Base-by-base conservation (phyloP, 257 asterid species). In the Forsythia suspensa region DNA sequence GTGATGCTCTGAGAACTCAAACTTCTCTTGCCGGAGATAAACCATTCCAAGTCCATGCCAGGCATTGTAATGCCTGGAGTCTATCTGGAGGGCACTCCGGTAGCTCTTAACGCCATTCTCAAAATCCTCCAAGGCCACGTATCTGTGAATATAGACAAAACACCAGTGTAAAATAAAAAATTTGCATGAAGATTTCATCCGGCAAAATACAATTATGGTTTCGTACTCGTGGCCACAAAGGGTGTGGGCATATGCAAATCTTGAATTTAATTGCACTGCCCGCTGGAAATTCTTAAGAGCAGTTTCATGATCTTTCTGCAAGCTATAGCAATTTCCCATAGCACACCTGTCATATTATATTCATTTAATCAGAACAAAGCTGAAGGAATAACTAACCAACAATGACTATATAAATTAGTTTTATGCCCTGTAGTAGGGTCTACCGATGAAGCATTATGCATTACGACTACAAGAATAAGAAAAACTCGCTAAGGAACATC, bases 11-110 rank as follows among this genome's bases (percentile, higher is more conserved):
- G 99, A 88, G 83, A 96, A 94, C 79, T 88, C 97, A 73, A 92
- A 86, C 88, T 96, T 96, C 86, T 96, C 99, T 81, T 94, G 98
- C 55, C 97, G 88, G 74, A 94, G 96, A 80, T 92, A 96, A 71
- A 96, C 85, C 98, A 96, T 94, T 79, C 99, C 98, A 84, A 96
- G 95, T 73, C 99, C 99, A 82, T 96, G 88, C 99, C 98, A 96
- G 67, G 99, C 98, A 83, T 96, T 96, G 81, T 96, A 96, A 89
- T 96, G 99, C 70, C 98, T 86, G 70, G 92, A 76, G 85, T 94
- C 98, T 79, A 92, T 86, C 73, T 86, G 87, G 75, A 96, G 97
- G 70, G 98, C 98, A 84, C 83, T 89, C 76, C 91, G 98, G 84
- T 89, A 95, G 76, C 99, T 81, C 87, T 84, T 92, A 80, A 93